These are phyloP conservation scores for Erythrophleum ivorense DNA, from an alignment of 331 rosid genomes.

Conservation along the genomic window DNA sequence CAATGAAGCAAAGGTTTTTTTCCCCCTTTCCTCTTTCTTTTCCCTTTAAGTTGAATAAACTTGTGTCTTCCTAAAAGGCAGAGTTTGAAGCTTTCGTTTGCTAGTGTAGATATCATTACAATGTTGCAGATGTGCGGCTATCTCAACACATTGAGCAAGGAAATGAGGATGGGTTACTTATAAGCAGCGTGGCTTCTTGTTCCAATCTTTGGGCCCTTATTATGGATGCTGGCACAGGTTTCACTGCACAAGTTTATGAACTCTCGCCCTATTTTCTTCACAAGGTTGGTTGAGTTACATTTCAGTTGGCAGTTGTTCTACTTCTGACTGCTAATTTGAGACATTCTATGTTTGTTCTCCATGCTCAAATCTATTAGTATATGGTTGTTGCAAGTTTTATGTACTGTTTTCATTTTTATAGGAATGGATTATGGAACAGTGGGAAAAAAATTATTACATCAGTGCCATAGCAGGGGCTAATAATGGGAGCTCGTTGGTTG, in stretches of 20 bases:
- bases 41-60: slow-evolving; percentile 20
- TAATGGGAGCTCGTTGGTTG: slow-evolving; percentile 73
- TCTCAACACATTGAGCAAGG: slow-evolving; percentile 75
- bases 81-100: not conserved
- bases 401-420: slow-evolving; percentile 28
- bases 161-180: slow-evolving; percentile 63
- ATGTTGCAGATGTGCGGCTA: slow-evolving; percentile 71
- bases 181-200: slow-evolving; percentile 66
- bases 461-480: slow-evolving; percentile 73
- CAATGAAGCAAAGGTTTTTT: slow-evolving; percentile 77
- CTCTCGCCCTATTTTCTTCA: slow-evolving; percentile 69
- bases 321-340: not conserved
- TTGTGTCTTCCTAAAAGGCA: slow-evolving; percentile 21
- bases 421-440: slow-evolving; percentile 89
- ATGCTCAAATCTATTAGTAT: slow-evolving; percentile 4
- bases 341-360: not conserved
- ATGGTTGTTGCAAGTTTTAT: slow-evolving; percentile 29
- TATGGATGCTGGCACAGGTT: slow-evolving; percentile 86
- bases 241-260: slow-evolving; percentile 68
- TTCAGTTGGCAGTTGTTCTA: not conserved
- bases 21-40: not conserved
- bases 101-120: slow-evolving; percentile 73
- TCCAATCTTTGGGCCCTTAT: slow-evolving; percentile 74
- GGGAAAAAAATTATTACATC: slow-evolving; percentile 74
- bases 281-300: slow-evolving; percentile 50